Conservation (phyloP, 2,329 filamentous ascomycete genomes). For the Ambrosiella cleistominuta region DNA sequence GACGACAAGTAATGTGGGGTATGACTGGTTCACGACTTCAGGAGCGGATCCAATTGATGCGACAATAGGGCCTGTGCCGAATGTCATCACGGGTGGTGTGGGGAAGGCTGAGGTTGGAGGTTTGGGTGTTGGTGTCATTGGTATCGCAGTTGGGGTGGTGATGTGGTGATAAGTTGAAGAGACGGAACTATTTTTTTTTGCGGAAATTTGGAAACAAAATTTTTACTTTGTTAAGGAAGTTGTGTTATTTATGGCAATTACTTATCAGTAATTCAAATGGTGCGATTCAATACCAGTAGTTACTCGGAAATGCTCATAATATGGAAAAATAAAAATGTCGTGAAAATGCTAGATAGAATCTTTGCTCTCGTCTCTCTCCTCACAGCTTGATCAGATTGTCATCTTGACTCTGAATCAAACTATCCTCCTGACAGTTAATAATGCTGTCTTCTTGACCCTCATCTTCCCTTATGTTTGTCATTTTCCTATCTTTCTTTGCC, state of each 20-base stretch:
- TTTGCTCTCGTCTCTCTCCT: too few relatives aligned
- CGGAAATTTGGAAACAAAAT: neutral
- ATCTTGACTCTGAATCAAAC: too few relatives aligned
- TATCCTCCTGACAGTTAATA: too few relatives aligned
- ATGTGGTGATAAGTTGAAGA: constrained; percentile 3
- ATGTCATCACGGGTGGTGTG: constrained; percentile 1
- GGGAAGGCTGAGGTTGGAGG: neutral
- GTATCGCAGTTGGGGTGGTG: neutral
- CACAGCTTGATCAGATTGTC: too few relatives aligned
- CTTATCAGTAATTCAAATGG: neutral
- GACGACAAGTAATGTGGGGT: neutral
- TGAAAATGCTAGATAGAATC: too few relatives aligned
- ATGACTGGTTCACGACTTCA: neutral
- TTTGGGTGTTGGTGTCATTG: constrained; percentile 1
- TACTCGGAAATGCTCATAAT: neutral
- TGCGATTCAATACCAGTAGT: neutral
- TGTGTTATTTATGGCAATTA: neutral
- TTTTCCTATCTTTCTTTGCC: too few relatives aligned
- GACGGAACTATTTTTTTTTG: neutral
- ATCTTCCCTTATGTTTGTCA: too few relatives aligned
- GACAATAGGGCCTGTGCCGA: neutral
- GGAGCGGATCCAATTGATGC: neutral
- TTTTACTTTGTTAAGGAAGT: neutral
- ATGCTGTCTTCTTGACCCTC: too few relatives aligned
- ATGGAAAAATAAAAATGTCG: too few relatives aligned